A percentile compares a stretch with the other conserved stretches of the same genome.
These are phyloP conservation scores for Yamadazyma taylorii DNA, from an alignment of 1,139 yeast species.

Conservation along the genomic window DNA sequence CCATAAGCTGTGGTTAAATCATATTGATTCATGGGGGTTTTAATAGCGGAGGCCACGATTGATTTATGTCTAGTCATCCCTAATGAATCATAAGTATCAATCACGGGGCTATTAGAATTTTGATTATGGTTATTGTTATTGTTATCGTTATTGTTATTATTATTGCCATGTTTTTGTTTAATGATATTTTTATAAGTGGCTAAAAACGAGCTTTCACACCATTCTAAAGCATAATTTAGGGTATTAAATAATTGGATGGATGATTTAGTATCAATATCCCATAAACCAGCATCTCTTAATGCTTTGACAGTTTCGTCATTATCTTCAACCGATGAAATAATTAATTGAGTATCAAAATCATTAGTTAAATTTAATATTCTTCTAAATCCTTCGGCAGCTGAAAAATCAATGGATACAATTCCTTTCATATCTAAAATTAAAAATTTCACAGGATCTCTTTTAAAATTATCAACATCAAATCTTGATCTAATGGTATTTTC, in stretches of 20 bases:
- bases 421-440: constrained; percentile 82
- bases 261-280: constrained; percentile 46
- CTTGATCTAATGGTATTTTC: constrained; percentile 71
- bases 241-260: constrained; percentile 67
- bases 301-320: constrained; percentile 63
- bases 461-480: constrained; percentile 59
- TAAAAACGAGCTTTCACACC: constrained; percentile 93
- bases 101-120: constrained; percentile 12
- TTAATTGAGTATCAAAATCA: constrained; percentile 67
- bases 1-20: constrained; percentile 13
- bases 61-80: constrained; percentile 18
- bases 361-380: constrained; percentile 77
- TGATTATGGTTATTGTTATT: constrained; percentile 25
- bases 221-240: constrained; percentile 85
- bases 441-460: constrained; percentile 64
- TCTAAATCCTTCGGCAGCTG: constrained; percentile 95
- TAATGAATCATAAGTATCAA: constrained; percentile 14
- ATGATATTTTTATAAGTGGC: constrained; percentile 54
- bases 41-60: constrained; percentile 13
- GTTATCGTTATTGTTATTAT: constrained; percentile 40
- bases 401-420: constrained; percentile 81
- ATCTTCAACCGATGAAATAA: constrained; percentile 73
- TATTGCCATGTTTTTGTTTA: constrained; percentile 20
- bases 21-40: constrained; percentile 13
- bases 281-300: constrained; percentile 69